Conservation (phyloP, 331 rosid species). For the Rosa hybrid region DNA sequence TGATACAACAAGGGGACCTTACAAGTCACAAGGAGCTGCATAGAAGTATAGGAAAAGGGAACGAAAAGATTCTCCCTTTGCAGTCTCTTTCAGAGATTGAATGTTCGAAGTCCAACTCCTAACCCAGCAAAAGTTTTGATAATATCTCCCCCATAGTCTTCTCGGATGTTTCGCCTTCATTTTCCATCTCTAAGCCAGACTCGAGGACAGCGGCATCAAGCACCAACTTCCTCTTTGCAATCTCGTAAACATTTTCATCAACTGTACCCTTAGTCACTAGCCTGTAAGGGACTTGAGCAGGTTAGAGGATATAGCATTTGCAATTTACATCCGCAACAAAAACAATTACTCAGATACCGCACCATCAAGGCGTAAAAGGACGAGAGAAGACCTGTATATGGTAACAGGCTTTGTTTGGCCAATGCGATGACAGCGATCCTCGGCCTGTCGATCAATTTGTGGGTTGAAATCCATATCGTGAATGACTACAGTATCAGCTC, state of each 20-base stretch:
- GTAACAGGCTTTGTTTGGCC: slow-evolving; percentile 94
- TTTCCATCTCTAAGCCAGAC: slow-evolving; percentile 64
- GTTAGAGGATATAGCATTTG: not conserved
- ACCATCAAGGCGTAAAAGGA: not conserved
- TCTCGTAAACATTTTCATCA: slow-evolving; percentile 95
- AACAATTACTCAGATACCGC: not conserved
- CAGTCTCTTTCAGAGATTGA: not conserved
- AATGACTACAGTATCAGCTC: slow-evolving; percentile 91
- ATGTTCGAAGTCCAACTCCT: slow-evolving; percentile 26
- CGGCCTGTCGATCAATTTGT: slow-evolving; percentile 94
- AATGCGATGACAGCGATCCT: slow-evolving; percentile 94
- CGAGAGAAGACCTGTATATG: slow-evolving; percentile 57
- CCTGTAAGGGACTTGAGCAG: slow-evolving; percentile 43
- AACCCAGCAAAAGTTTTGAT: slow-evolving; percentile 75
- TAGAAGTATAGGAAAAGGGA: not conserved
- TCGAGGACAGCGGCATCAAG: slow-evolving; percentile 96
- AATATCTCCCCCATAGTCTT: slow-evolving; percentile 98
- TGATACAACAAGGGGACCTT: slow-evolving; percentile 9
- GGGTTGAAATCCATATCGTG: slow-evolving; percentile 99
- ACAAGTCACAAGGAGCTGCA: slow-evolving; percentile 7
- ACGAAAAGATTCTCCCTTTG: not conserved
- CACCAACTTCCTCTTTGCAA: slow-evolving; percentile 87
- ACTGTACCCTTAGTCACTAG: slow-evolving; percentile 85
- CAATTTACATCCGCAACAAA: not conserved
- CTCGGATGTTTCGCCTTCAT: slow-evolving; percentile 74